These are phyloP conservation scores for Solanum habrochaites DNA, from an alignment of 257 asterid species.

Conservation along the genomic window DNA sequence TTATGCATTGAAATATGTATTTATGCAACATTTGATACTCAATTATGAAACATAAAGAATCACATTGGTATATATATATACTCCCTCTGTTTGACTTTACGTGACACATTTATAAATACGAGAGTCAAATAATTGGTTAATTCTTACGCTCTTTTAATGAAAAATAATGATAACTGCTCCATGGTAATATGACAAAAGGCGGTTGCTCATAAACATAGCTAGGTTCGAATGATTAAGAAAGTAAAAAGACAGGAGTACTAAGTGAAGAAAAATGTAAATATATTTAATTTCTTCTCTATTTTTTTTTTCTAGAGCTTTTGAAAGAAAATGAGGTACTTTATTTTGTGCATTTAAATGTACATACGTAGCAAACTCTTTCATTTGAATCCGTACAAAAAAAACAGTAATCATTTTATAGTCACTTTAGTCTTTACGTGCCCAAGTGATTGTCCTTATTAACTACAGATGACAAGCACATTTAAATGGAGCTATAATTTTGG, in stretches of 20 bases:
- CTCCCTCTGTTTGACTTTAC: too few relatives aligned
- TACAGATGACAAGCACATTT: neutral
- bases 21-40: neutral
- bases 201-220: too few relatives aligned
- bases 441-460: neutral
- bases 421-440: neutral
- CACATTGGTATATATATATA: too few relatives aligned
- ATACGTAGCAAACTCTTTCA: neutral
- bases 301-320: neutral
- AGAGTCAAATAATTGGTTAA: neutral
- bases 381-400: neutral
- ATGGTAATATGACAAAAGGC: neutral
- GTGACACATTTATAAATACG: too few relatives aligned
- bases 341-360: neutral
- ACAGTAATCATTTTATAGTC: neutral
- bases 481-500: neutral
- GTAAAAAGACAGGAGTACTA: neutral
- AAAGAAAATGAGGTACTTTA: neutral
- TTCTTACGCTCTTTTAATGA: neutral
- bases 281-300: too few relatives aligned
- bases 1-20: neutral
- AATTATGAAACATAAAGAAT: neutral
- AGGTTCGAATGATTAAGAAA: too few relatives aligned
- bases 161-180: too few relatives aligned
- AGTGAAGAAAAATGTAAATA: neutral